A percentile compares a stretch with the other conserved stretches of the same genome.
phyloP scores from a whole-genome alignment of 192 early-diverging fungal species.

The Chytriomyces sp. region DNA sequence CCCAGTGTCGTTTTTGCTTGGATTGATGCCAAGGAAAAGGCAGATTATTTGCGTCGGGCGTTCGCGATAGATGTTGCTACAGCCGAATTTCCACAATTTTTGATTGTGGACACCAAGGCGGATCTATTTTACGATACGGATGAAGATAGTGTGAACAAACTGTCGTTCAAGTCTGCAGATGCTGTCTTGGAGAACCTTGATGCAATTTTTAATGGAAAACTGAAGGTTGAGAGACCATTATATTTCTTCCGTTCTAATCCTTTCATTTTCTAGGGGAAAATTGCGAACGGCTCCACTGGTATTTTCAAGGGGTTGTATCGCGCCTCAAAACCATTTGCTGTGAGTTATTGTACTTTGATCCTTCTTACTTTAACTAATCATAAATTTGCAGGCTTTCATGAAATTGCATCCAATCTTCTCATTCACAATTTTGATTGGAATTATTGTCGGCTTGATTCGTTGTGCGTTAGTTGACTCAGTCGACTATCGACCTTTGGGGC shows the following conservation, averaged over 20 bases:
- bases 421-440: too few species aligned
- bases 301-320: not conserved
- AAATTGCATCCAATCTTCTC: slow-evolving; percentile 7
- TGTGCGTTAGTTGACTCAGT: not conserved
- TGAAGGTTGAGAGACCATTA: not conserved
- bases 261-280: not conserved
- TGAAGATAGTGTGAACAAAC: not conserved
- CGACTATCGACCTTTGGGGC: not conserved
- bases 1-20: slow-evolving; percentile 34
- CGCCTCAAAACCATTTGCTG: not conserved
- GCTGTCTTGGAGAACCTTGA: slow-evolving; percentile 14
- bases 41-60: slow-evolving; percentile 37
- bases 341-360: not conserved
- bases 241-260: not conserved
- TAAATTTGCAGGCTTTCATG: not conserved
- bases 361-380: not conserved
- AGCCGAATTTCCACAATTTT: slow-evolving; percentile 30
- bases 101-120: slow-evolving; percentile 46
- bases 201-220: not conserved
- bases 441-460: not conserved
- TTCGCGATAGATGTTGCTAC: slow-evolving; percentile 37
- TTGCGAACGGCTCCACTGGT: not conserved
- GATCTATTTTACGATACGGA: slow-evolving; percentile 44
- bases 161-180: not conserved
- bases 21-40: slow-evolving; percentile 45